Conservation (phyloP, 192 early-diverging fungal species). For the Paraglomus occultum region DNA sequence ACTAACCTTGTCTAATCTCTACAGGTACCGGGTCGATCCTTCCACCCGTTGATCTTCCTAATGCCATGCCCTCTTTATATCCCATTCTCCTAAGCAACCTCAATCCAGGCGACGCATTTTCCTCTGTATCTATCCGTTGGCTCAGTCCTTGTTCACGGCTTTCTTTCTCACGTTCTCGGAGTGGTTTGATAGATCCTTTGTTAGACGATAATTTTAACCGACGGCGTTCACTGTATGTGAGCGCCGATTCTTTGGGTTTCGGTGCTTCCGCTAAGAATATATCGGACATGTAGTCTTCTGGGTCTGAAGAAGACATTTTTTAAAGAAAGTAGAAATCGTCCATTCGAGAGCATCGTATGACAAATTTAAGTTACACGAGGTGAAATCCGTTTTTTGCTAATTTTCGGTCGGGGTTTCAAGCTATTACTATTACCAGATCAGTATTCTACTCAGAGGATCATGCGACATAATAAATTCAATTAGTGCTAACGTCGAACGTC, state of each 20-base stretch:
- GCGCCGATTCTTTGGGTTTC: not conserved
- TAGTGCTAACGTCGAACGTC: no score
- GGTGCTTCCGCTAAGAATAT: constrained; percentile 33
- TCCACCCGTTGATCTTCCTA: constrained; percentile 27
- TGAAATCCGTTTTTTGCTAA: no score
- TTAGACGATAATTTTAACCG: constrained; percentile 33
- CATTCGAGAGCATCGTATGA: no score
- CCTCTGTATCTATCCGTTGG: constrained; percentile 34
- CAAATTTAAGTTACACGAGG: no score
- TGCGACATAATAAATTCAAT: no score
- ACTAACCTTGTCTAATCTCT: constrained; percentile 24
- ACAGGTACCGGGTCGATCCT: constrained; percentile 15
- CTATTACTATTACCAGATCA: no score
- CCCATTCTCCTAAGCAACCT: constrained; percentile 50
- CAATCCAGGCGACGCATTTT: constrained; percentile 42
- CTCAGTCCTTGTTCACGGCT: constrained; percentile 41
- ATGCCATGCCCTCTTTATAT: constrained; percentile 34
- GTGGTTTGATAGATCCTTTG: constrained; percentile 39
- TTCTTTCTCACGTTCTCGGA: constrained; percentile 35
- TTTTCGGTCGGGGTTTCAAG: no score
- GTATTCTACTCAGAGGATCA: no score
- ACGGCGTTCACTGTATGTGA: constrained; percentile 36
- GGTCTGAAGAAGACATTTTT: constrained; percentile 27
- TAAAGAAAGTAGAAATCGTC: no score
- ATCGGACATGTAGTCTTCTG: constrained; percentile 47